These are phyloP conservation scores for Colletotrichum chlorophyti DNA, from an alignment of 2,329 filamentous ascomycete species.

Conservation along the genomic window DNA sequence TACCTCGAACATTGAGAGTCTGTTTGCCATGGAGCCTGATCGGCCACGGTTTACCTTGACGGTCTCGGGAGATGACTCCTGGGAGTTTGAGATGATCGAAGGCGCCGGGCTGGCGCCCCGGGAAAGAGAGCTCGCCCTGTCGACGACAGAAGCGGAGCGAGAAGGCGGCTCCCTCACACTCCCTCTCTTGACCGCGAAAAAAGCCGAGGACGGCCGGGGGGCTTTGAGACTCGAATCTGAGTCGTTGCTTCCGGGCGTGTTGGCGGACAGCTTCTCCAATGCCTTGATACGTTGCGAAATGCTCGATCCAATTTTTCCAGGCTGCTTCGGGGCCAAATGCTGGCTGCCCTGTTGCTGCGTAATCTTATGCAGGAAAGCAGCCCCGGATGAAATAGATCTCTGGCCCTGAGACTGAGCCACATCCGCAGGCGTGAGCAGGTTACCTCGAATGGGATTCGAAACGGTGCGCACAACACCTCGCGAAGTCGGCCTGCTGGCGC, in stretches of 20 bases:
- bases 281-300: conserved; percentile 96
- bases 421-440: conserved; percentile 53
- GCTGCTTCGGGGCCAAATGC: conserved; percentile 71
- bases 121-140: conserved; percentile 49
- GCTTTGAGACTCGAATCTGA: conserved; percentile 27
- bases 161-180: conserved; percentile 46
- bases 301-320: conserved; percentile 80
- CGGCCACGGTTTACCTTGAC: conserved; percentile 48
- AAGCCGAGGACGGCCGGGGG: conserved; percentile 54
- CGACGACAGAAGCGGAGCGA: conserved; percentile 52
- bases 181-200: conserved; percentile 64
- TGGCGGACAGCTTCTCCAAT: conserved; percentile 76
- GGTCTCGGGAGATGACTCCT: conserved; percentile 55
- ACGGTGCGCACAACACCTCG: conserved; percentile 45
- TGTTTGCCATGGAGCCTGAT: conserved; percentile 61
- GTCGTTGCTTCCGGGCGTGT: conserved; percentile 39
- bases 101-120: conserved; percentile 40
- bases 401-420: conserved; percentile 45
- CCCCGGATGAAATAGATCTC: conserved; percentile 63
- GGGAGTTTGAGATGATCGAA: conserved; percentile 45
- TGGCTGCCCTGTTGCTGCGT: conserved; percentile 56
- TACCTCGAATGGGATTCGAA: conserved; percentile 51
- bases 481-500: conserved; percentile 34
- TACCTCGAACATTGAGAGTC: conserved; percentile 62
- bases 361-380: conserved; percentile 61